Evolutionary conservation across 495 filamentous ascomycete genomes (phyloP).

Genomic region (Podospora bellae-mahoneyi): DNA sequence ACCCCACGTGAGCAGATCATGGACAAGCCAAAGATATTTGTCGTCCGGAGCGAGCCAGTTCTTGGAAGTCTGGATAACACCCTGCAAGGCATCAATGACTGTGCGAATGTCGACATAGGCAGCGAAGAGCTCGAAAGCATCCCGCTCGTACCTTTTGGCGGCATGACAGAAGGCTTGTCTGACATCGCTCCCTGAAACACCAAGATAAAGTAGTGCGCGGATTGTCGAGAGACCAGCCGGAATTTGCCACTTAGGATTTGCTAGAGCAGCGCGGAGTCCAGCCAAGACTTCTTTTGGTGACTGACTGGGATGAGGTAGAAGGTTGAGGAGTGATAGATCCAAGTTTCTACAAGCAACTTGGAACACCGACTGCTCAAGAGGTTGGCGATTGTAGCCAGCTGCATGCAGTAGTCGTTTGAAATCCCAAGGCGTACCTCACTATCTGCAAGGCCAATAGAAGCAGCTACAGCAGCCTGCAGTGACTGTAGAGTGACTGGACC

Average conservation of each 20-base stretch:
- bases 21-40: background rate
- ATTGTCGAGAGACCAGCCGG: background rate
- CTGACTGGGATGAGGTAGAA: background rate
- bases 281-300: background rate
- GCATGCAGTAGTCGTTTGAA: background rate
- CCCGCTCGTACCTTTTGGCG: background rate
- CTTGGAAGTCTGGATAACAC: background rate
- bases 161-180: background rate
- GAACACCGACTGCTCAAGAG: background rate
- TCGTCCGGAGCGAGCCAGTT: background rate
- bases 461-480: background rate
- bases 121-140: background rate
- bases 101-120: background rate
- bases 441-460: background rate
- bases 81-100: background rate
- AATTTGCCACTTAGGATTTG: background rate
- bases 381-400: background rate
- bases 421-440: background rate
- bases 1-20: background rate
- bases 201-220: background rate
- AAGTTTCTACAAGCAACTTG: background rate
- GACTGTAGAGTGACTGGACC: background rate
- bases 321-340: background rate
- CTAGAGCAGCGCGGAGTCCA: background rate
- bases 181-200: background rate